phyloP scores from a whole-genome alignment of 2,329 filamentous ascomycete genomes.

The Fusarium pseudoanthophilum region DNA sequence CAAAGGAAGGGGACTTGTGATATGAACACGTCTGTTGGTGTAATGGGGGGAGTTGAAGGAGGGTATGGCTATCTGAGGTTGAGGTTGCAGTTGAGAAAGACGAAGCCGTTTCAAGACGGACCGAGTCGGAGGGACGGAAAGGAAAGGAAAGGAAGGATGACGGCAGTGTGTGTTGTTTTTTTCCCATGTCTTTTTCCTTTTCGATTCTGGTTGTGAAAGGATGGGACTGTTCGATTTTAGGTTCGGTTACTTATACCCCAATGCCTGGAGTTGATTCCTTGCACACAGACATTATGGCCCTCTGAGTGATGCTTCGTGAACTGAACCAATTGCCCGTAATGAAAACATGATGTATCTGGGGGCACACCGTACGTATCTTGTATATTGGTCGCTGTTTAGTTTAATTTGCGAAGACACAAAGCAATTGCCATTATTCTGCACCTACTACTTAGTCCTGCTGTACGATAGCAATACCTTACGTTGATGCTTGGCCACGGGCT shows the following conservation, averaged over 20 bases:
- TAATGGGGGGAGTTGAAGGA: constrained; percentile 37
- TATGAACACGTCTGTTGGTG: constrained; percentile 5
- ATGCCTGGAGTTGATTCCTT: constrained; percentile 44
- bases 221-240: constrained; percentile 40
- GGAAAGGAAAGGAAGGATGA: constrained; percentile 29
- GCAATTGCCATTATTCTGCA: neutral
- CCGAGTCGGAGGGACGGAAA: constrained; percentile 9
- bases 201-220: constrained; percentile 25
- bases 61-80: neutral
- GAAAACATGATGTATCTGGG: neutral
- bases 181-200: constrained; percentile 20
- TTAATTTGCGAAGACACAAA: neutral
- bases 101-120: constrained; percentile 28
- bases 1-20: constrained; percentile 13
- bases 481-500: neutral
- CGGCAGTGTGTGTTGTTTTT: constrained; percentile 34
- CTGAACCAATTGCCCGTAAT: neutral
- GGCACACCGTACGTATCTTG: neutral
- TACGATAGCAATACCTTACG: neutral
- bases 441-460: too few relatives aligned
- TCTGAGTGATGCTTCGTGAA: constrained; percentile 1
- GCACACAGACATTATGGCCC: constrained; percentile 2
- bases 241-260: constrained; percentile 46
- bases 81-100: constrained; percentile 19
- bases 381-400: neutral